Percentiles rank a stretch among this genome's conserved stretches.
Conservation (phyloP, 352 stramenopile genomes). For the Phytophthora vignae region DNA sequence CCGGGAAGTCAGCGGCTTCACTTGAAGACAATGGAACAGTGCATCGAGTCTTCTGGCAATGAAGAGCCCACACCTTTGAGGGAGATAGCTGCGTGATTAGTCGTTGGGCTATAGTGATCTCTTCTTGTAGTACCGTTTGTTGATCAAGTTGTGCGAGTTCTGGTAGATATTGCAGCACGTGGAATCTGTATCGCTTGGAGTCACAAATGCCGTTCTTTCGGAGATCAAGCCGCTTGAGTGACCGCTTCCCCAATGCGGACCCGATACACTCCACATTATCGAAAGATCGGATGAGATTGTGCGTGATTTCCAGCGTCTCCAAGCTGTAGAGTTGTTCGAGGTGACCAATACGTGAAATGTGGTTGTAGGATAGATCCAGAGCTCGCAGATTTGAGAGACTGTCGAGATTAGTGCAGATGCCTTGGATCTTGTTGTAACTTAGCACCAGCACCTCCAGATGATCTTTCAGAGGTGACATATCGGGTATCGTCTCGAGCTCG, state of each 20-base stretch:
- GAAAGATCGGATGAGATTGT: slow-evolving; percentile 73
- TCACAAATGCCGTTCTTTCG: slow-evolving; percentile 74
- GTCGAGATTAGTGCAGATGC: slow-evolving; percentile 40
- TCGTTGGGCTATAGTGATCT: slow-evolving; percentile 41
- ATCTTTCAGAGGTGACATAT: slow-evolving; percentile 43
- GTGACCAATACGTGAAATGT: slow-evolving; percentile 53
- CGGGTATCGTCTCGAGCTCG: slow-evolving; percentile 56
- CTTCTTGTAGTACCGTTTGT: slow-evolving; percentile 51
- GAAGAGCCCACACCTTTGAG: slow-evolving; percentile 51
- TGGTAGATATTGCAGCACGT: slow-evolving; percentile 62
- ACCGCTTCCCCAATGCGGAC: slow-evolving; percentile 16
- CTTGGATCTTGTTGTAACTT: slow-evolving; percentile 76
- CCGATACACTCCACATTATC: slow-evolving; percentile 60
- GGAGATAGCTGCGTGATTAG: slow-evolving; percentile 60
- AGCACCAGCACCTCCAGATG: slow-evolving; percentile 71
- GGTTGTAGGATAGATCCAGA: slow-evolving; percentile 82
- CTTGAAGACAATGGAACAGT: slow-evolving; percentile 10
- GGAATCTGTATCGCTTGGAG: slow-evolving; percentile 73
- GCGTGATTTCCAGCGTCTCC: slow-evolving; percentile 57
- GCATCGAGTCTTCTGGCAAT: slow-evolving; percentile 35
- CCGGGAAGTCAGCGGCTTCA: slow-evolving; percentile 5
- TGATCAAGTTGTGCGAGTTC: slow-evolving; percentile 59
- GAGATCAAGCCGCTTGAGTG: slow-evolving; percentile 59
- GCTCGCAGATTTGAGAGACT: slow-evolving; percentile 45
- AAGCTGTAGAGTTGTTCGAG: slow-evolving; percentile 49